phyloP scores from a whole-genome alignment of 2,329 filamentous ascomycete genomes.

The Cladosporium sp. region DNA sequence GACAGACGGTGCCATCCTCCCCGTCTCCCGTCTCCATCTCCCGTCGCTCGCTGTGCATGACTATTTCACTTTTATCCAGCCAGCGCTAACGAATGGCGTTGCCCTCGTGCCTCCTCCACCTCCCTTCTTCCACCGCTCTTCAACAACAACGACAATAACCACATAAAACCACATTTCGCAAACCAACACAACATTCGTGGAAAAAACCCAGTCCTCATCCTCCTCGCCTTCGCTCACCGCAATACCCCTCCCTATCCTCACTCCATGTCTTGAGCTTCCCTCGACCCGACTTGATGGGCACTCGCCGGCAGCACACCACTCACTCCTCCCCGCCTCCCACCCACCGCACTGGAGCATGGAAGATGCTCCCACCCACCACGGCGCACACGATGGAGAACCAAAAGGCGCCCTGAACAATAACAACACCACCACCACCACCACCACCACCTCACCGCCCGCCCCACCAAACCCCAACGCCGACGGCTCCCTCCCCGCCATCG shows the following conservation, averaged over 20 bases:
- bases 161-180: no score
- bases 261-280: constrained; percentile 5
- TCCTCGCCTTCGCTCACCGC: no score
- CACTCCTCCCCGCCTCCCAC: constrained; percentile 2
- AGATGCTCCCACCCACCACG: constrained; percentile 11
- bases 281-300: constrained; percentile 3
- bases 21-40: neutral
- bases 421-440: neutral
- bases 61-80: neutral
- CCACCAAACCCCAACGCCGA: constrained; percentile 13
- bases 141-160: neutral
- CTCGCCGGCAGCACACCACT: constrained; percentile 4
- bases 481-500: neutral
- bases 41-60: neutral
- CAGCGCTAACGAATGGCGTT: neutral
- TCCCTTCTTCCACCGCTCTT: neutral
- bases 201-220: neutral
- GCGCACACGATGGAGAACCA: neutral
- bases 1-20: neutral
- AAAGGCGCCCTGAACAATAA: neutral
- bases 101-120: neutral
- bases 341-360: constrained; percentile 11
- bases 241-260: neutral
- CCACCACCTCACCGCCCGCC: constrained; percentile 11
- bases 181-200: neutral